Evolutionary conservation across 2,329 filamentous ascomycete species (phyloP), one percentile per base, ranked within the genome.

Genomic region (Pyrenophora graminea): DNA sequence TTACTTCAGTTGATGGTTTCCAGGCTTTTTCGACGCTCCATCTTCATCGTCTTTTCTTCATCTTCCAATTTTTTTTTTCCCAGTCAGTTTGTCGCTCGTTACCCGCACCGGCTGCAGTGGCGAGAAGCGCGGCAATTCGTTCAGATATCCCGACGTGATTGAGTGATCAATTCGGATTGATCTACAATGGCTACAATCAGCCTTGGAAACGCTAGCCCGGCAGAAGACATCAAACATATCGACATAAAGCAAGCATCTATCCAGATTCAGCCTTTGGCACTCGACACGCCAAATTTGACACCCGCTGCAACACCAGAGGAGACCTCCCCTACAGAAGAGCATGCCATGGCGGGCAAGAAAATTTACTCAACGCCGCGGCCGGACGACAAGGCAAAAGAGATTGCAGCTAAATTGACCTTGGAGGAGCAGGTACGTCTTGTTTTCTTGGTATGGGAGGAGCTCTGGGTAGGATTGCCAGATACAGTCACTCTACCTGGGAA

Each of bases 391-490:
- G 72, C 72, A 37, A 64, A 63, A 39, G 69, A 70, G 32, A 46
- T 74, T 50, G 72, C 70, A 17, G 61, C 66, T 23, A 68, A 66
- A 55, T 58, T 74, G 58, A 69, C 67, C 6, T 58, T 74, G 45
- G 70, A 74, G 51, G 71, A 74, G 55, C 71, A 74, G 65, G 72
- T 73, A 67, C 32, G 71, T 70, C 38, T 42, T 38, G 23, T 19
- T 51, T 19, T 32, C 18, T 51, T 39, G 12, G 10, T 40, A 42
- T 47, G 33, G 31, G 44, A 51, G 44, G 32, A 55, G 37, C 46
- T 51, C 53, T 43, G 47, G 32, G 48, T 19, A 40, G 17, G 39
- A 39, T 4, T 13, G 13, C 13, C 21, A 17, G 5, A 34, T n/a
- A 18, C 17, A 36, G 31, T 25, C 43, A 51, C 23, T 41, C 18